phyloP scores from a whole-genome alignment of 2,329 filamentous ascomycete species.

The Talaromyces sp. region DNA sequence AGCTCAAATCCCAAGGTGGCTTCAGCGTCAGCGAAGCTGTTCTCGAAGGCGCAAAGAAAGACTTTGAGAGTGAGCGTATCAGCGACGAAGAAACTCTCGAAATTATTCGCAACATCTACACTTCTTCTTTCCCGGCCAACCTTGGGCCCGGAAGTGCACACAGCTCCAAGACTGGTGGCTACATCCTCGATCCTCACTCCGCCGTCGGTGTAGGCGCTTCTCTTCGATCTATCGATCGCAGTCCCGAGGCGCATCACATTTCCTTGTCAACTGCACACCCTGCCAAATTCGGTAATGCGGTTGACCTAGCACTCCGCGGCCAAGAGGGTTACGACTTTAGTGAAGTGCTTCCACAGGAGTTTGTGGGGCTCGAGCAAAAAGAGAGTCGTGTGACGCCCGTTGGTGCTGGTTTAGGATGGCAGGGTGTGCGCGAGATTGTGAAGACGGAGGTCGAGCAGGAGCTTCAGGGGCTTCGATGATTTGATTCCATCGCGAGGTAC shows the following conservation, averaged over 20 bases:
- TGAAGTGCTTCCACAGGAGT: slow-evolving; percentile 75
- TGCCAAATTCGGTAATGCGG: slow-evolving; percentile 86
- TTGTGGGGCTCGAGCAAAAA: slow-evolving; percentile 72
- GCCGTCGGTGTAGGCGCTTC: slow-evolving; percentile 82
- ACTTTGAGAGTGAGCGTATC: slow-evolving; percentile 77
- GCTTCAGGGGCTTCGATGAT: slow-evolving; percentile 1
- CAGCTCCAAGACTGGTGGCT: slow-evolving; percentile 53
- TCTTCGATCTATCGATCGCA: slow-evolving; percentile 61
- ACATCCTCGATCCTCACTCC: slow-evolving; percentile 89
- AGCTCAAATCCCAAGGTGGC: slow-evolving; percentile 75
- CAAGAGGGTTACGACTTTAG: slow-evolving; percentile 70
- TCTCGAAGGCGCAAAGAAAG: slow-evolving; percentile 64
- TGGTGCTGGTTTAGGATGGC: slow-evolving; percentile 65
- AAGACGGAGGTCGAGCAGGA: slow-evolving; percentile 61
- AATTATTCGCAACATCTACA: slow-evolving; percentile 60
- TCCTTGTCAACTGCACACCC: slow-evolving; percentile 91
- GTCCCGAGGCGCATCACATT: slow-evolving; percentile 61
- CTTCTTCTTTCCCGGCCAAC: slow-evolving; percentile 52
- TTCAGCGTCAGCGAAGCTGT: slow-evolving; percentile 74
- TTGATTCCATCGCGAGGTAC: background rate
- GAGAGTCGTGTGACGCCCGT: slow-evolving; percentile 71
- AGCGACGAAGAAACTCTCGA: slow-evolving; percentile 64
- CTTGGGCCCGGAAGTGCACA: slow-evolving; percentile 30
- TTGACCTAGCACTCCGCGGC: slow-evolving; percentile 71
- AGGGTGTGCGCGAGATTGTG: slow-evolving; percentile 72